These are phyloP conservation scores for Monosporascus sp. DNA, from an alignment of 2,329 filamentous ascomycete species.

Conservation along the genomic window DNA sequence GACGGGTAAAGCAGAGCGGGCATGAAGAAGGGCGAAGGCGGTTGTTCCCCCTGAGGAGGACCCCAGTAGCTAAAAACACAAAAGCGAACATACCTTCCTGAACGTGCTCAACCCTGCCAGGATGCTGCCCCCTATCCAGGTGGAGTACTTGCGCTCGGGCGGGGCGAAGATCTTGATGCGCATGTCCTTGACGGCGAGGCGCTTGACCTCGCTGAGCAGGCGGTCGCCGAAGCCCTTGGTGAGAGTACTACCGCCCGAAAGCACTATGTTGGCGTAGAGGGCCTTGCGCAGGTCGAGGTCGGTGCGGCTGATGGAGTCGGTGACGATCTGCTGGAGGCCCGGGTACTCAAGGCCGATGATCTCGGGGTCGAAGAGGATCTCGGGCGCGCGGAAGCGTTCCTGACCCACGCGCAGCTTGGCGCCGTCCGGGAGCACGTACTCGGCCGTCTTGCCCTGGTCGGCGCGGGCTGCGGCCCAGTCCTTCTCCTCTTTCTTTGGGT, in stretches of 20 bases:
- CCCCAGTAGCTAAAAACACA: neutral
- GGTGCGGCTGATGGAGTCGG: constrained; percentile 90
- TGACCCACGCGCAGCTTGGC: constrained; percentile 87
- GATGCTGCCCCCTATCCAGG: constrained; percentile 98
- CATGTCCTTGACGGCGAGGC: constrained; percentile 96
- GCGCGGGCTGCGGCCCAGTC: constrained; percentile 82
- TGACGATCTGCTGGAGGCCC: constrained; percentile 95
- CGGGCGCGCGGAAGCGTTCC: constrained; percentile 90
- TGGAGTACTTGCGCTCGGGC: constrained; percentile 96
- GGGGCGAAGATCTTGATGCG: constrained; percentile 98
- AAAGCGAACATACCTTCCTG: constrained; percentile 67
- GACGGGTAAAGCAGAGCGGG: no score
- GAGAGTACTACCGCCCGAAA: constrained; percentile 91
- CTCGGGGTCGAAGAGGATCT: constrained; percentile 96
- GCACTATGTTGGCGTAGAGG: constrained; percentile 92
- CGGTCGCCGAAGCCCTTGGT: constrained; percentile 96
- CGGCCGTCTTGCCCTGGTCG: constrained; percentile 71
- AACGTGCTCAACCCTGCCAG: constrained; percentile 95
- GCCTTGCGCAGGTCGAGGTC: constrained; percentile 94
- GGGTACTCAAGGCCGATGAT: constrained; percentile 96
- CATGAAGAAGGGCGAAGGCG: no score
- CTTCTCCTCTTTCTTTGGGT: constrained; percentile 92
- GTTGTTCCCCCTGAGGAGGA: no score
- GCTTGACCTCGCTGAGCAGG: constrained; percentile 84
- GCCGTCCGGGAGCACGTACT: constrained; percentile 88